A percentile compares a stretch with the other conserved stretches of the same genome.
Conservation (phyloP, 257 asterid species). For the Nicotiana undulata region DNA sequence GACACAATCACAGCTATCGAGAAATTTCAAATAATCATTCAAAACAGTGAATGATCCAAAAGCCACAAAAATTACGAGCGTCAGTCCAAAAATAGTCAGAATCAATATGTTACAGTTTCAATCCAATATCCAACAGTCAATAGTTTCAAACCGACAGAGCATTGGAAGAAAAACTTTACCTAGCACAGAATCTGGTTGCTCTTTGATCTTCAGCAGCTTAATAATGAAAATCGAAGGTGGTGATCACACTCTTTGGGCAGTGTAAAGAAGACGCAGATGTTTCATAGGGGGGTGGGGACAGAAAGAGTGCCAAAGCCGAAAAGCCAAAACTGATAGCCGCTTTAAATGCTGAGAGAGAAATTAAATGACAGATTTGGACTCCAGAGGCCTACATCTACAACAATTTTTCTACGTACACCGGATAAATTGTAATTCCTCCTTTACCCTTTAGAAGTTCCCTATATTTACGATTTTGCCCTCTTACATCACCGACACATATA, state of each 20-base stretch:
- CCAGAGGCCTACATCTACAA: neutral
- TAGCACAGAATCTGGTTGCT: neutral
- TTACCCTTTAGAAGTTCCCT: neutral
- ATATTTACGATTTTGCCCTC: neutral
- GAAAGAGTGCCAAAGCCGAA: neutral
- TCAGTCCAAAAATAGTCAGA: neutral
- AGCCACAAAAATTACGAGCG: neutral
- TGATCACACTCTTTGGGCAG: neutral
- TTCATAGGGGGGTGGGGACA: neutral
- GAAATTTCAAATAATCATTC: neutral
- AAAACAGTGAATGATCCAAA: neutral
- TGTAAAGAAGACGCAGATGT: neutral
- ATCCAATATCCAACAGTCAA: neutral
- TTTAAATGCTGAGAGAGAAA: neutral
- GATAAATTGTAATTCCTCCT: neutral
- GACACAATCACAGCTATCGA: neutral
- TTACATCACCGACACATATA: conserved; percentile 1
- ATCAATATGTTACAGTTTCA: neutral
- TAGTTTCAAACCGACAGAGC: neutral
- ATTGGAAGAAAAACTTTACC: neutral
- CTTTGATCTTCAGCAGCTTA: neutral
- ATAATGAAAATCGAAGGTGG: neutral
- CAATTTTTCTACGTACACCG: neutral
- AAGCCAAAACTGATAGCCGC: neutral
- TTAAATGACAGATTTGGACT: neutral